phyloP scores from a whole-genome alignment of 768 basidiomycete genomes.

The Flagelloscypha sp. region DNA sequence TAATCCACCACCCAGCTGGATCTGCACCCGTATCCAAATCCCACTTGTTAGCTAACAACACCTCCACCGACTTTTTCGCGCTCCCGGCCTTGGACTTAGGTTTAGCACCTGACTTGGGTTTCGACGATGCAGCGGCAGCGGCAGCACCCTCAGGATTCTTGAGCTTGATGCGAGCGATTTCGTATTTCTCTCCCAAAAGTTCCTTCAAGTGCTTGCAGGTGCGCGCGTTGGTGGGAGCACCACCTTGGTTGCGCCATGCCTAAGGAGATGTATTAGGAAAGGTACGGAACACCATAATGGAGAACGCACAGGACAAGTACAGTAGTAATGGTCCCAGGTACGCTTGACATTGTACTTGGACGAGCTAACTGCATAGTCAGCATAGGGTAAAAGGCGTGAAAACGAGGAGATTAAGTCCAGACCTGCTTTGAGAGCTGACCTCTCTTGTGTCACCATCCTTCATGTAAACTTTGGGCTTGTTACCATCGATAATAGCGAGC shows the following conservation, averaged over 20 bases:
- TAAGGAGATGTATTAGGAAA: constrained; percentile 2
- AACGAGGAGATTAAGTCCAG: background rate
- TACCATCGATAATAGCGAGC: constrained; percentile 42
- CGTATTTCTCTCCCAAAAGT: constrained; percentile 30
- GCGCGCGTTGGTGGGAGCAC: constrained; percentile 28
- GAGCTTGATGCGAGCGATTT: constrained; percentile 26
- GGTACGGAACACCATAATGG: background rate
- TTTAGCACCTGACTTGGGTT: constrained; percentile 11
- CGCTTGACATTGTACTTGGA: constrained; percentile 27
- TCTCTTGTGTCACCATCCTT: constrained; percentile 41
- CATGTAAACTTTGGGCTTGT: constrained; percentile 39
- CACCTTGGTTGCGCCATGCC: constrained; percentile 29
- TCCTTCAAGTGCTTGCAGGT: constrained; percentile 31
- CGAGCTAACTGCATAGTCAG: too few species aligned
- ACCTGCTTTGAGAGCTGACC: constrained; percentile 33
- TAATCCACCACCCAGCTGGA: constrained; percentile 54
- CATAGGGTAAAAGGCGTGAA: too few species aligned
- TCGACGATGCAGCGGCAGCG: constrained; percentile 8
- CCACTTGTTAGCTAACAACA: constrained; percentile 48
- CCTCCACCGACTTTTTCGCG: constrained; percentile 7
- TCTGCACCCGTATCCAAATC: constrained; percentile 47
- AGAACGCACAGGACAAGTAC: constrained; percentile 27
- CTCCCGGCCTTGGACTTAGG: constrained; percentile 9
- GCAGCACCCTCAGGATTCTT: constrained; percentile 26
- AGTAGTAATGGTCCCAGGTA: constrained; percentile 34